Percentiles rank a stretch among this genome's conserved stretches.
Conservation (phyloP, 1,139 yeast genomes). For the Blastobotrys petasosporus region DNA sequence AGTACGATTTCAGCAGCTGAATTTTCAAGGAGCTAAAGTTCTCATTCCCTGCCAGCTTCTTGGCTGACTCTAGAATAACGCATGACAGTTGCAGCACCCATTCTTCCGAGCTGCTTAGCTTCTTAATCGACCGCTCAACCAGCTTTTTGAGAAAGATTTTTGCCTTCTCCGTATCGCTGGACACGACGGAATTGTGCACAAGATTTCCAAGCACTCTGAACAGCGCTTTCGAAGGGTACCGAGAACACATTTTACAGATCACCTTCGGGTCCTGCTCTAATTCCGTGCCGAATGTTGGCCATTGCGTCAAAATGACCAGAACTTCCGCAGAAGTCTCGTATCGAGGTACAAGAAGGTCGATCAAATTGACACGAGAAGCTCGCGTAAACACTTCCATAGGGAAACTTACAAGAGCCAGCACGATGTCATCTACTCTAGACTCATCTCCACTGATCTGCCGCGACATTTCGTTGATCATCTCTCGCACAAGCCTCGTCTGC, state of each 20-base stretch:
- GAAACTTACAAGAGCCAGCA: slow-evolving; percentile 9
- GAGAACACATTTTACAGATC: neutral
- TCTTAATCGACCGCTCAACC: slow-evolving; percentile 1
- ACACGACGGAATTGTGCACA: slow-evolving; percentile 6
- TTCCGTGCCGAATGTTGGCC: slow-evolving; percentile 8
- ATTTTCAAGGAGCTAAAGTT: neutral
- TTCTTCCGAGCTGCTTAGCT: slow-evolving; percentile 4
- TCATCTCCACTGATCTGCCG: slow-evolving; percentile 7
- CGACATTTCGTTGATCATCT: slow-evolving; percentile 14
- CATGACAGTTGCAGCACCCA: slow-evolving; percentile 8
- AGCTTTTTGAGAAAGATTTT: slow-evolving; percentile 4
- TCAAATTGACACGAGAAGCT: slow-evolving; percentile 3
- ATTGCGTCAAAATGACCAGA: neutral
- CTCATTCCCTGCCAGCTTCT: neutral
- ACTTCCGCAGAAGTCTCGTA: slow-evolving; percentile 1
- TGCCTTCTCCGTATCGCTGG: slow-evolving; percentile 1
- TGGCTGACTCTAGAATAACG: neutral
- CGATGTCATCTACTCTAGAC: neutral
- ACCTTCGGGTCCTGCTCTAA: slow-evolving; percentile 4
- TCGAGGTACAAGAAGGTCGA: slow-evolving; percentile 9
- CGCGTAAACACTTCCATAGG: slow-evolving; percentile 19
- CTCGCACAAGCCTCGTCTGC: slow-evolving; percentile 17
- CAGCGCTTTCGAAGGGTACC: slow-evolving; percentile 1
- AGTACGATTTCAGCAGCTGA: neutral
- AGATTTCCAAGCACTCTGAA: neutral